These are phyloP conservation scores for Parastagonospora nodorum DNA, from an alignment of 2,329 filamentous ascomycete genomes.

Conservation along the genomic window DNA sequence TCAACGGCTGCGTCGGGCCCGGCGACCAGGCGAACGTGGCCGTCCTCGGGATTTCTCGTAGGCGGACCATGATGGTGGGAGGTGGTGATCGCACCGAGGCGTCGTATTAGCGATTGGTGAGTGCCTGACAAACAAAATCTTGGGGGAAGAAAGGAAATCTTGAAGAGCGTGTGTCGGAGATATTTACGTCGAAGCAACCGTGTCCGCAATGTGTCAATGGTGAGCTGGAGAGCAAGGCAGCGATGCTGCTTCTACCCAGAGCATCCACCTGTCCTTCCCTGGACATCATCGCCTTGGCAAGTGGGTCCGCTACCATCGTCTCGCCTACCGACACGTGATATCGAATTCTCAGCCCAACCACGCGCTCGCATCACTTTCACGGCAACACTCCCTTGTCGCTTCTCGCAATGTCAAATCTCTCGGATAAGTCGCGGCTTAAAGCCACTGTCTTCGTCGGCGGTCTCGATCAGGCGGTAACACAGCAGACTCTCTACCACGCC, in stretches of 20 bases:
- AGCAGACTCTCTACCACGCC: constrained; percentile 78
- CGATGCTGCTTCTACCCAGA: constrained; percentile 29
- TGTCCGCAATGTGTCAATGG: constrained; percentile 25
- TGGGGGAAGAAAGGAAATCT: constrained; percentile 12
- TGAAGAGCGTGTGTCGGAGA: constrained; percentile 15
- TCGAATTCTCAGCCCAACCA: constrained; percentile 21
- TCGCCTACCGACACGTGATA: constrained; percentile 29
- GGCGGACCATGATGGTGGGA: constrained; percentile 76
- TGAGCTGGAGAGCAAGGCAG: constrained; percentile 26
- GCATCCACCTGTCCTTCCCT: constrained; percentile 45
- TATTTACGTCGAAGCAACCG: constrained; percentile 8
- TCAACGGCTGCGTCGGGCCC: constrained; percentile 74
- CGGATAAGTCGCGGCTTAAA: constrained; percentile 82
- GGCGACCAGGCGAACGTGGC: constrained; percentile 98
- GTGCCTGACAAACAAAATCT: constrained; percentile 22
- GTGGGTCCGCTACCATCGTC: constrained; percentile 21
- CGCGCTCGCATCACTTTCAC: constrained; percentile 8
- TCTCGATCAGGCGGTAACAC: constrained; percentile 77
- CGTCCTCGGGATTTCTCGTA: constrained; percentile 95
- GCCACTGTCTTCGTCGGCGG: constrained; percentile 92
- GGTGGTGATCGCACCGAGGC: constrained; percentile 38
- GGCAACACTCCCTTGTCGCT: neutral
- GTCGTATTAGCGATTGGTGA: constrained; percentile 28
- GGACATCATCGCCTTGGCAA: constrained; percentile 19
- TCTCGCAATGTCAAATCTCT: constrained; percentile 61